Evolutionary conservation across 2,329 filamentous ascomycete species (phyloP).

Genomic region (Diaporthe vexans): DNA sequence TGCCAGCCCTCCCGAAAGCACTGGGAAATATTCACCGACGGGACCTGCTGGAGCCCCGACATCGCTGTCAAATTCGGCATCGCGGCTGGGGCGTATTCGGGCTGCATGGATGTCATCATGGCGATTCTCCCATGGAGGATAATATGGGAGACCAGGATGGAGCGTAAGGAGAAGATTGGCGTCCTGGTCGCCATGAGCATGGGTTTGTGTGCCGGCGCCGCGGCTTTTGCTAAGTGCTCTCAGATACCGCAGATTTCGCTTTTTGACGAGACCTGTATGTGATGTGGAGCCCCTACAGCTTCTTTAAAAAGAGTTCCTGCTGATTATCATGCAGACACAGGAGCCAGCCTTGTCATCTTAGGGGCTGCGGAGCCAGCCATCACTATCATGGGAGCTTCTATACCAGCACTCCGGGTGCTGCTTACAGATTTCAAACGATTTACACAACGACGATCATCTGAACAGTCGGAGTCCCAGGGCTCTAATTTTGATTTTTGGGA

Average conservation of each 20-base stretch:
- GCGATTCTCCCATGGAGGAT: slow-evolving; percentile 42
- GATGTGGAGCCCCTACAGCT: no score
- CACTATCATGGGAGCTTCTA: slow-evolving; percentile 25
- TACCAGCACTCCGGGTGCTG: slow-evolving; percentile 21
- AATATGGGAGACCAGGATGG: slow-evolving; percentile 39
- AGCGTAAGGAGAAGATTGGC: slow-evolving; percentile 40
- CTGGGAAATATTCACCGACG: slow-evolving; percentile 45
- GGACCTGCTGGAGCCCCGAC: slow-evolving; percentile 46
- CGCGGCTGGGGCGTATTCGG: slow-evolving; percentile 41
- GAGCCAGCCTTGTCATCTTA: not conserved
- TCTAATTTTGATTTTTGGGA: slow-evolving; percentile 11
- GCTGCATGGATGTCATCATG: slow-evolving; percentile 41
- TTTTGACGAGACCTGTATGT: slow-evolving; percentile 14
- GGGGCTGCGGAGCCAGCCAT: slow-evolving; percentile 16
- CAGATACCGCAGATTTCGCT: slow-evolving; percentile 47
- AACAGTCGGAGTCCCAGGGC: slow-evolving; percentile 3
- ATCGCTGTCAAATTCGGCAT: slow-evolving; percentile 45
- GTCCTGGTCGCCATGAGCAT: slow-evolving; percentile 42
- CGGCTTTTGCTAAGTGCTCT: slow-evolving; percentile 20
- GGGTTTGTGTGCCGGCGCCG: slow-evolving; percentile 31
- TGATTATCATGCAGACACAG: not conserved
- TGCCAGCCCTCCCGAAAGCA: slow-evolving; percentile 49
- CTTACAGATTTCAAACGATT: not conserved
- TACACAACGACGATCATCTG: not conserved
- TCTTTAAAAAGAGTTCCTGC: no score